Percentiles rank a stretch among this genome's conserved stretches.
Conservation (phyloP, 2,329 filamentous ascomycete species). For the Arthrinium phaeospermum region DNA sequence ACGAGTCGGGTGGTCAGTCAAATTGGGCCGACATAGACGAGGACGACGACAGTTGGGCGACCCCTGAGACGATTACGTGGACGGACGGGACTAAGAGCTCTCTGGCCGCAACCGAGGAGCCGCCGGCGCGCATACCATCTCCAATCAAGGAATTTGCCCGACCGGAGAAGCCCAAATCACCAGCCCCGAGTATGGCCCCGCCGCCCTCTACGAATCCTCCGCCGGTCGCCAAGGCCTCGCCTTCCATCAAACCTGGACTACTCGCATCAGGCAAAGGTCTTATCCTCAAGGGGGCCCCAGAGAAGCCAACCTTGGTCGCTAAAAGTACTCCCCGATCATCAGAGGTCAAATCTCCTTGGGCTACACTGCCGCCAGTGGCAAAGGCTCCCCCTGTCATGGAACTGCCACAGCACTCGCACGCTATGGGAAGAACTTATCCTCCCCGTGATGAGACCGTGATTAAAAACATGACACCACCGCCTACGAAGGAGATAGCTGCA, state of each 20-base stretch:
- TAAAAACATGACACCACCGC: constrained; percentile 56
- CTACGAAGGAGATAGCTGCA: constrained; percentile 84
- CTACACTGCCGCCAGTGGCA: constrained; percentile 81
- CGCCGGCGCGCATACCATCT: constrained; percentile 35
- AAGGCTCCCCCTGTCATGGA: constrained; percentile 73
- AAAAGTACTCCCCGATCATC: constrained; percentile 71
- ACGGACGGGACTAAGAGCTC: constrained; percentile 86
- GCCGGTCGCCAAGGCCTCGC: constrained; percentile 36
- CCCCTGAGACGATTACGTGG: constrained; percentile 84
- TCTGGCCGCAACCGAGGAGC: constrained; percentile 64
- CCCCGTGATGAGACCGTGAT: constrained; percentile 50
- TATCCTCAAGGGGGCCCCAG: constrained; percentile 69
- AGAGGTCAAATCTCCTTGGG: constrained; percentile 91
- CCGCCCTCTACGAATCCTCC: background rate
- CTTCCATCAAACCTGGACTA: constrained; percentile 50
- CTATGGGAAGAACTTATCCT: constrained; percentile 44
- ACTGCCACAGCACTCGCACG: constrained; percentile 42
- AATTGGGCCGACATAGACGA: constrained; percentile 93
- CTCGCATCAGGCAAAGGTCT: constrained; percentile 64
- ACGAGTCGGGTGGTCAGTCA: constrained; percentile 74
- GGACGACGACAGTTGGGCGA: constrained; percentile 76
- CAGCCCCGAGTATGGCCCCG: constrained; percentile 38
- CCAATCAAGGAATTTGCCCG: constrained; percentile 34
- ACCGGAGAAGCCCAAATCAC: constrained; percentile 52
- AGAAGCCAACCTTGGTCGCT: constrained; percentile 75